Base-by-base conservation (phyloP, 2,329 filamentous ascomycete genomes). In the Tolypocladium inflatum region DNA sequence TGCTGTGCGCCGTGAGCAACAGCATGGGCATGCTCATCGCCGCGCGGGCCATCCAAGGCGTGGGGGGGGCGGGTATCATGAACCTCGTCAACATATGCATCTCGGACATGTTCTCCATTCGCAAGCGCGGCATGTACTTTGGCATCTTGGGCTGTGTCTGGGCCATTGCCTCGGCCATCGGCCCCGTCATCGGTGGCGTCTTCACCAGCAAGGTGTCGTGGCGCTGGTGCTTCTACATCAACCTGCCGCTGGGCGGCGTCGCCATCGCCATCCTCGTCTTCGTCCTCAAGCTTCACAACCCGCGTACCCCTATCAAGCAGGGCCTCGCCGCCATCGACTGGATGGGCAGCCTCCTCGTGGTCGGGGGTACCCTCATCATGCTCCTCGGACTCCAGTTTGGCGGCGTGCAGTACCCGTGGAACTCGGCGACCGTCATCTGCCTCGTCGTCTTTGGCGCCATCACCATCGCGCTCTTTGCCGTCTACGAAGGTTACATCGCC, bases 321-420 rank as follows among this genome's bases (percentile, higher is more conserved):
- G 88, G 87, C 0, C 73, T 90, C 6, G 78, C 81, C 38, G 86
- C 86, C 21, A 77, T 85, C 52, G 82, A 85, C 70, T 85, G 82
- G 82, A 61, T 76, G 0, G 81, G 81, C 41, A 80, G 76, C 58
- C 17, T 80, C 5, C 72, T 80, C 37, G 83, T 95, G 68, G 81
- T 92, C 30, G 88, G 88, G 48, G 90, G 87, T 23, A 92, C 89
- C 0, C 77, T 95, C 23, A 93, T 96, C 89, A 79, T 96, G 63
- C 82, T 96, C 4, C 84, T 96, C 48, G 92, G 91, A 0, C 82
- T 96, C 13, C 88, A 95, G 67, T 90, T 93, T 61, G 92, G 91
- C 57, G 91, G 90, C 54, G 82, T 91, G 55, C 78, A 79, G 26
- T 84, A 83, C 62, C 87, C 91, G 1, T 96, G 91, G 91, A 73